Percentiles rank a stretch among this genome's conserved stretches.
Evolutionary conservation across 1,284 basidiomycete species (phyloP).

Genomic region (Puccinia triticina): DNA sequence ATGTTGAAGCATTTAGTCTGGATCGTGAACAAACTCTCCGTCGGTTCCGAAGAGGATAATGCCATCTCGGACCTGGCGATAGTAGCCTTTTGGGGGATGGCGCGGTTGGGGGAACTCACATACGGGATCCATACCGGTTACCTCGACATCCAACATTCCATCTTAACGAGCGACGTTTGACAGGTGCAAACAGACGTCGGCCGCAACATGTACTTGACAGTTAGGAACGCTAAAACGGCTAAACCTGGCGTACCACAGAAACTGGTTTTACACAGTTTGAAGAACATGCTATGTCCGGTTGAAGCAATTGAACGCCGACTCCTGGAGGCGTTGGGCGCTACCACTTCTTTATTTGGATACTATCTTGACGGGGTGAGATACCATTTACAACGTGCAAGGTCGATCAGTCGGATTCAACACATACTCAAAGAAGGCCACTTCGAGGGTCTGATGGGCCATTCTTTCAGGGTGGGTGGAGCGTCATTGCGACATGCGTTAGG

Average conservation of each 20-base stretch:
- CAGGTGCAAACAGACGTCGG: no score
- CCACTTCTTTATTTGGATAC: background rate
- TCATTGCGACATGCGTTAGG: background rate
- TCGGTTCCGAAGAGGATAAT: background rate
- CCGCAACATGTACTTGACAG: no score
- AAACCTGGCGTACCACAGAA: background rate
- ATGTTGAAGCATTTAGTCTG: background rate
- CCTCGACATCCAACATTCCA: no score
- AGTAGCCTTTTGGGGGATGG: slow-evolving; percentile 7
- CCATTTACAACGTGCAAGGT: no score
- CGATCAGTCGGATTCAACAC: no score
- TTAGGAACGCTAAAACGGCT: background rate
- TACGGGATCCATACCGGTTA: background rate
- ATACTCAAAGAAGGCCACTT: no score
- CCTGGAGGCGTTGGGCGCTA: background rate
- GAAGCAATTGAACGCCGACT: background rate
- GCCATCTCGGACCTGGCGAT: background rate
- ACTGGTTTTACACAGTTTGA: background rate
- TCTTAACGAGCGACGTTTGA: background rate
- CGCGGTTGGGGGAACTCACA: background rate
- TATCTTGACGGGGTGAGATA: background rate
- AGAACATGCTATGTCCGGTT: background rate
- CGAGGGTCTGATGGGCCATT: background rate
- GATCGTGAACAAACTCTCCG: background rate
- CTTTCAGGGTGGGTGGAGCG: slow-evolving; percentile 3